Evolutionary conservation across 2,329 filamentous ascomycete genomes (phyloP).

Genomic region (Penicillium brevicompactum): DNA sequence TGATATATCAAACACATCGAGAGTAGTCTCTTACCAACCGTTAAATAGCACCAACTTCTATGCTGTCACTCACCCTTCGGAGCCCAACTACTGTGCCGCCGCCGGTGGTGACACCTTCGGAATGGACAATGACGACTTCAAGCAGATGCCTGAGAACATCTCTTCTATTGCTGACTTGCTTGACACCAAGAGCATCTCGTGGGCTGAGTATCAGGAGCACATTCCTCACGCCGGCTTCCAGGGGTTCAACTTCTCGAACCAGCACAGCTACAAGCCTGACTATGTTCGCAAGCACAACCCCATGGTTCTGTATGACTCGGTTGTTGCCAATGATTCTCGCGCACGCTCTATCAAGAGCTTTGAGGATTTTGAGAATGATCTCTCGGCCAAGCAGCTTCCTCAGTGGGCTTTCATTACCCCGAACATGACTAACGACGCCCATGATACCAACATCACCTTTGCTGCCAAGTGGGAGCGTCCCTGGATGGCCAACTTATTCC

Average conservation of each 20-base stretch:
- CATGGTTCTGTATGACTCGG: constrained; percentile 66
- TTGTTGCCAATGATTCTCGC: constrained; percentile 60
- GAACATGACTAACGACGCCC: constrained; percentile 56
- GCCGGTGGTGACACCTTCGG: constrained; percentile 74
- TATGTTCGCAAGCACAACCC: constrained; percentile 84
- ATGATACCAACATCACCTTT: constrained; percentile 71
- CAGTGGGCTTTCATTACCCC: constrained; percentile 62
- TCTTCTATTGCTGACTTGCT: constrained; percentile 70
- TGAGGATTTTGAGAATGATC: constrained; percentile 68
- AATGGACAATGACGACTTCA: constrained; percentile 68
- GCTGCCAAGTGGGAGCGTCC: constrained; percentile 68
- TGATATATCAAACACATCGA: background rate
- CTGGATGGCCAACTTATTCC: constrained; percentile 71
- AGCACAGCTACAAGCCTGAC: constrained; percentile 65
- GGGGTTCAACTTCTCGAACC: constrained; percentile 65
- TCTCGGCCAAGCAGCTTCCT: constrained; percentile 64
- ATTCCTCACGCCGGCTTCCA: constrained; percentile 75
- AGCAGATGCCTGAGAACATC: constrained; percentile 60
- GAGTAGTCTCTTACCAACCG: background rate
- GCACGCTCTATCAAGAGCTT: constrained; percentile 74
- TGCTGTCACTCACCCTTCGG: constrained; percentile 69
- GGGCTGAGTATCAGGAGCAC: constrained; percentile 76
- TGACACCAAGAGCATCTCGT: constrained; percentile 65
- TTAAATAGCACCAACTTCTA: constrained; percentile 51
- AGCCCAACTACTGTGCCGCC: constrained; percentile 74